Conservation (phyloP, 441 rosid genomes). For the Caryocar brasiliense region DNA sequence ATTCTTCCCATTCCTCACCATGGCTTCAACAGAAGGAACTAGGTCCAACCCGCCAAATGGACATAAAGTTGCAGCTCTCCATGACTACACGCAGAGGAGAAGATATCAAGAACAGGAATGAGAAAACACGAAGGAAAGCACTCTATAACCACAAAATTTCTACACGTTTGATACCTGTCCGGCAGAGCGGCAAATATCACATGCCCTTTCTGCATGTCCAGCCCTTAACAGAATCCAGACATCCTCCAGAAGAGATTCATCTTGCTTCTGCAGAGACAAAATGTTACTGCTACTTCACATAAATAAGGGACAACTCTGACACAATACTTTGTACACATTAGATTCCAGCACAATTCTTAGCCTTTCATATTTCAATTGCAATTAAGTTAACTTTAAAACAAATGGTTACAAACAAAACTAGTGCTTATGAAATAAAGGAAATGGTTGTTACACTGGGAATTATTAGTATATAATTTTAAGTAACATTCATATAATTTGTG, state of each 20-base stretch:
- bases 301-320: not conserved
- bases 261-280: constrained; percentile 65
- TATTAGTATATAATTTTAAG: not conserved
- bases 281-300: constrained; percentile 2
- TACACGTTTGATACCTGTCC: constrained; percentile 60
- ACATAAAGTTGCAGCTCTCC: constrained; percentile 89
- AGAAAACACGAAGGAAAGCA: not conserved
- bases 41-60: constrained; percentile 85
- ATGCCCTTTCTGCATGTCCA: constrained; percentile 88
- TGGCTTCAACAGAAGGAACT: constrained; percentile 78
- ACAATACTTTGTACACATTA: too few relatives aligned
- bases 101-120: constrained; percentile 3
- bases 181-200: constrained; percentile 87
- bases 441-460: not conserved
- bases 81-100: constrained; percentile 48
- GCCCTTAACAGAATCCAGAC: constrained; percentile 91
- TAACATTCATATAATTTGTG: too few relatives aligned
- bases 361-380: too few relatives aligned
- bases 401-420: too few relatives aligned
- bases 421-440: not conserved
- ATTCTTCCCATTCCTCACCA: constrained; percentile 70
- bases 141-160: not conserved
- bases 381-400: too few relatives aligned
- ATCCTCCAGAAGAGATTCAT: constrained; percentile 92
- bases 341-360: too few relatives aligned